Percentiles rank a stretch among this genome's conserved stretches.
Evolutionary conservation across 2,329 filamentous ascomycete genomes (phyloP).

Genomic region (Fonsecaea multimorphosa): DNA sequence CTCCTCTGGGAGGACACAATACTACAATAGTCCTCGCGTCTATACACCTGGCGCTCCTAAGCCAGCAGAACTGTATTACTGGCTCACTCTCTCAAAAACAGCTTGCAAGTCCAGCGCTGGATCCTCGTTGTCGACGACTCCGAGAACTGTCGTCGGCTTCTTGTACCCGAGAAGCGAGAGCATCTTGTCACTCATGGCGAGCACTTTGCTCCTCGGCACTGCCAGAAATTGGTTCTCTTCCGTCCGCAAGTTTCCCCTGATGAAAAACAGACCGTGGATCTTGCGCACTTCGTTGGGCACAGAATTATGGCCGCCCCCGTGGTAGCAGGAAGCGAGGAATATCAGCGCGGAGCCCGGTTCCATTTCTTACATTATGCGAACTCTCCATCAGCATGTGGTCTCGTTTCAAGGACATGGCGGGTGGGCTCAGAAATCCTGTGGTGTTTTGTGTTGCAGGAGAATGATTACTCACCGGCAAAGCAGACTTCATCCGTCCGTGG

Average conservation of each 20-base stretch:
- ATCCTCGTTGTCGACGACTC: slow-evolving; percentile 46
- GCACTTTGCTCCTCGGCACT: slow-evolving; percentile 36
- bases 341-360: slow-evolving; percentile 46
- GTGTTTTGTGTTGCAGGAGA: neutral
- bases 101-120: slow-evolving; percentile 36
- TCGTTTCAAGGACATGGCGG: neutral
- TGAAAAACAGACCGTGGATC: slow-evolving; percentile 39
- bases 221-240: slow-evolving; percentile 42
- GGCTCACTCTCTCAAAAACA: slow-evolving; percentile 28
- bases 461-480: slow-evolving; percentile 44
- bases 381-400: neutral
- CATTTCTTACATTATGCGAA: slow-evolving; percentile 44
- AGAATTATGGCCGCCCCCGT: slow-evolving; percentile 43
- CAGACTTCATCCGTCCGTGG: slow-evolving; percentile 43
- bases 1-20: too few species aligned
- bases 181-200: slow-evolving; percentile 45
- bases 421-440: too few species aligned
- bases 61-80: neutral
- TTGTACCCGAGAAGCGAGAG: slow-evolving; percentile 45
- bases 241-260: slow-evolving; percentile 35
- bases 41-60: neutral
- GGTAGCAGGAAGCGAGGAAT: slow-evolving; percentile 45
- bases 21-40: too few species aligned
- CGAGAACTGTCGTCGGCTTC: slow-evolving; percentile 43
- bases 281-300: slow-evolving; percentile 37